These are phyloP conservation scores for Cyberlindnera petersonii DNA, from an alignment of 805 yeast species.

Conservation along the genomic window DNA sequence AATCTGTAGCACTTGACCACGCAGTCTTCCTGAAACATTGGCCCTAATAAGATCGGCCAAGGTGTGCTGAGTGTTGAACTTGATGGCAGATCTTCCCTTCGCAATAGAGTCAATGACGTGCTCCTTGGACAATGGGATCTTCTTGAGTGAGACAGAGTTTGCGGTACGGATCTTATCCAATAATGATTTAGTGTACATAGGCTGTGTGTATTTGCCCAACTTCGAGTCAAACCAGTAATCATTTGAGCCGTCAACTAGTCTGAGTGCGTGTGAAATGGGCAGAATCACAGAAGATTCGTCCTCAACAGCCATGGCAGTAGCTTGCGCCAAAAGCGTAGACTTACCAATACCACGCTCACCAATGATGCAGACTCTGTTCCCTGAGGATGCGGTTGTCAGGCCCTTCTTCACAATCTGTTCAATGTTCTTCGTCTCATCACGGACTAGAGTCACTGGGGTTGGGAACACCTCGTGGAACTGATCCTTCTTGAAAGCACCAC, in stretches of 20 bases:
- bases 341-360: conserved; percentile 82
- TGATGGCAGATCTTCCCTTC: conserved; percentile 30
- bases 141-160: conserved; percentile 38
- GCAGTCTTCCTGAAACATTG: conserved; percentile 35
- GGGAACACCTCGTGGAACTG: conserved; percentile 67
- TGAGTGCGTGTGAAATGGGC: conserved; percentile 59
- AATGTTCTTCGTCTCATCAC: conserved; percentile 43
- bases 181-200: conserved; percentile 65
- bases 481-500: conserved; percentile 63
- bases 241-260: conserved; percentile 64
- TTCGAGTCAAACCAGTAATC: conserved; percentile 58
- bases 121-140: conserved; percentile 33
- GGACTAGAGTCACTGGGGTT: conserved; percentile 56
- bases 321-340: conserved; percentile 66
- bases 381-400: conserved; percentile 29
- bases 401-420: conserved; percentile 37
- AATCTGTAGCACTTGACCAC: conserved; percentile 46
- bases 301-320: conserved; percentile 51
- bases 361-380: conserved; percentile 51
- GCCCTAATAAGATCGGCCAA: conserved; percentile 42
- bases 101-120: conserved; percentile 32
- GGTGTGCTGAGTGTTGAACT: conserved; percentile 30
- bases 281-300: conserved; percentile 45
- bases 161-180: conserved; percentile 47
- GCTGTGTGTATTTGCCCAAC: conserved; percentile 60